phyloP scores from a whole-genome alignment of 2,329 filamentous ascomycete species.

The Neonectria faginata region DNA sequence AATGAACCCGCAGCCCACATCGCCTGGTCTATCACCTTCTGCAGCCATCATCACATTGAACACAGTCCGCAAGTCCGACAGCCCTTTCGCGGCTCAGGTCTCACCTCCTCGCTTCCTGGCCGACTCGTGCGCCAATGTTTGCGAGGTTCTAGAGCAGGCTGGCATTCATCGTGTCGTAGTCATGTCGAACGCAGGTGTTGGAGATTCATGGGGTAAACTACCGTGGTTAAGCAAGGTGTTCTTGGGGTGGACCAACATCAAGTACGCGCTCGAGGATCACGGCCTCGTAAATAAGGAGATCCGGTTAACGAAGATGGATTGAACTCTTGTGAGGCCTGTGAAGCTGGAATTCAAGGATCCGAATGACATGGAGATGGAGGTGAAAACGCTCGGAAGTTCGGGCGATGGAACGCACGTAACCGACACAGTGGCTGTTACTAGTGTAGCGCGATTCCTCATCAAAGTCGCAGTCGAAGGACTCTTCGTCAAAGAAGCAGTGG shows the following conservation, averaged over 20 bases:
- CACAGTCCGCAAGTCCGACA: slow-evolving; percentile 54
- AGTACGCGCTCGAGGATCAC: slow-evolving; percentile 54
- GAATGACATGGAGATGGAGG: slow-evolving; percentile 32
- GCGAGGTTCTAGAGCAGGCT: slow-evolving; percentile 48
- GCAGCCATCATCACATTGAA: slow-evolving; percentile 56
- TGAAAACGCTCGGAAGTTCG: slow-evolving; percentile 46
- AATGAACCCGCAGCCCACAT: slow-evolving; percentile 18
- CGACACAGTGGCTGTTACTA: slow-evolving; percentile 46
- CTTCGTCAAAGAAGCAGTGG: slow-evolving; percentile 36
- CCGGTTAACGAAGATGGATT: slow-evolving; percentile 49
- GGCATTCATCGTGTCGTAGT: slow-evolving; percentile 51
- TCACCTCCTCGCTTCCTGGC: slow-evolving; percentile 54
- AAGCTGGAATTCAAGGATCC: slow-evolving; percentile 46
- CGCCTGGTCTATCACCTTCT: slow-evolving; percentile 39
- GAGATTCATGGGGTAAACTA: slow-evolving; percentile 52
- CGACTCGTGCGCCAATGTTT: slow-evolving; percentile 52
- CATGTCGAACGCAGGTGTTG: slow-evolving; percentile 55
- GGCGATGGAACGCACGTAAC: slow-evolving; percentile 49
- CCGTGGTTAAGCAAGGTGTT: slow-evolving; percentile 51
- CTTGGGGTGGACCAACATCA: slow-evolving; percentile 55
- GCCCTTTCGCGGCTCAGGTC: slow-evolving; percentile 53
- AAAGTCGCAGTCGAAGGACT: slow-evolving; percentile 47
- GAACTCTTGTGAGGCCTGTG: slow-evolving; percentile 50
- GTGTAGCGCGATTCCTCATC: slow-evolving; percentile 50
- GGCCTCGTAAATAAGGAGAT: slow-evolving; percentile 52